Conservation (phyloP, 1,284 basidiomycete species). For the Chalciporus sp. region DNA sequence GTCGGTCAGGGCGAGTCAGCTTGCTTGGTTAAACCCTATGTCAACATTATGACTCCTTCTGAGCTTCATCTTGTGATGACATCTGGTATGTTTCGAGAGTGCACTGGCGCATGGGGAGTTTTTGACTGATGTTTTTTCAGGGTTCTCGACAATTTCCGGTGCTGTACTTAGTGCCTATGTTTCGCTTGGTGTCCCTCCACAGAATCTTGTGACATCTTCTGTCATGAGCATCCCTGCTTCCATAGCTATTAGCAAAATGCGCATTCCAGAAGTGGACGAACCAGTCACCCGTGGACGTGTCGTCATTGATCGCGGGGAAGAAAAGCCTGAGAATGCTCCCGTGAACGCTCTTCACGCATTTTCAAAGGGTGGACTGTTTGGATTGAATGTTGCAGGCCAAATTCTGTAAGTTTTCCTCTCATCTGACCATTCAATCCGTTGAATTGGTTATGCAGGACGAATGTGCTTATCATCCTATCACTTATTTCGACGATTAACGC, state of each 20-base stretch:
- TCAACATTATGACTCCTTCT: slow-evolving; percentile 86
- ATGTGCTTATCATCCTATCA: slow-evolving; percentile 80
- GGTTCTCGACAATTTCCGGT: slow-evolving; percentile 89
- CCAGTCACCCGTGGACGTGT: slow-evolving; percentile 84
- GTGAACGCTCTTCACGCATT: slow-evolving; percentile 88
- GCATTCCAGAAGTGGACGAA: slow-evolving; percentile 81
- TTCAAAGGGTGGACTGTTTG: slow-evolving; percentile 84
- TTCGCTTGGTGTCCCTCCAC: slow-evolving; percentile 76
- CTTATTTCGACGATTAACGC: slow-evolving; percentile 85
- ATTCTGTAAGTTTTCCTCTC: slow-evolving; percentile 60
- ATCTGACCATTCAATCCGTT: slow-evolving; percentile 1
- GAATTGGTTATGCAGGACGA: slow-evolving; percentile 49
- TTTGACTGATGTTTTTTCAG: slow-evolving; percentile 29
- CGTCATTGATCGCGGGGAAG: slow-evolving; percentile 74
- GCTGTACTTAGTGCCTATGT: slow-evolving; percentile 89
- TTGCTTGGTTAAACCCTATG: slow-evolving; percentile 84
- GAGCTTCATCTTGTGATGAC: slow-evolving; percentile 91
- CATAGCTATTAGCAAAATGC: slow-evolving; percentile 88
- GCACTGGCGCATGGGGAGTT: background rate
- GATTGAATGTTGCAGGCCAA: slow-evolving; percentile 83
- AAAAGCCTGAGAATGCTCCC: slow-evolving; percentile 53
- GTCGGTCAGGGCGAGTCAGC: slow-evolving; percentile 89
- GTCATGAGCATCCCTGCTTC: slow-evolving; percentile 96
- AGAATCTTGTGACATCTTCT: slow-evolving; percentile 86
- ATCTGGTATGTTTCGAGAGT: slow-evolving; percentile 57